These are phyloP conservation scores for Picochlorum costavermella DNA, from an alignment of 139 green algal genomes.

Conservation along the genomic window DNA sequence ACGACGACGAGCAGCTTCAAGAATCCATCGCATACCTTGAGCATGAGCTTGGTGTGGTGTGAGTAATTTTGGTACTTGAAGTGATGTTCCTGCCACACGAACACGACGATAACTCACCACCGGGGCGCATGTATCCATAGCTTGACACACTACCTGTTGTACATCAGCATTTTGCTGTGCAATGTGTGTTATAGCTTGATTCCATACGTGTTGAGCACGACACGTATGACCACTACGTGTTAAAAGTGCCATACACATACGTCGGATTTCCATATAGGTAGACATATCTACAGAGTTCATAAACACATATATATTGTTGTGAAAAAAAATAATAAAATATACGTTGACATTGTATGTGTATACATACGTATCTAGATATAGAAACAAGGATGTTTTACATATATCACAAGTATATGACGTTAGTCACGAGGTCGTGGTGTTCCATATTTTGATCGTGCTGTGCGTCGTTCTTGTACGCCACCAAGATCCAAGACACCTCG, in stretches of 20 bases:
- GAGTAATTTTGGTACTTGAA: conserved; percentile 32
- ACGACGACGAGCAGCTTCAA: conserved; percentile 32
- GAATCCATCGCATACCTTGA: conserved; percentile 39
- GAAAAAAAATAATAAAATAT: background rate
- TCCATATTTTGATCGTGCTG: conserved; percentile 61
- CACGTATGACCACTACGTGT: background rate
- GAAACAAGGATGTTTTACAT: too few species aligned
- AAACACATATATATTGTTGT: conserved; percentile 1
- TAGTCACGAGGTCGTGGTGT: conserved; percentile 36
- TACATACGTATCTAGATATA: too few species aligned
- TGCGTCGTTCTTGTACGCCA: conserved; percentile 46
- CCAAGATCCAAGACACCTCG: conserved; percentile 59
- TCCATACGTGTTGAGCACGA: background rate
- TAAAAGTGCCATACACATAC: background rate
- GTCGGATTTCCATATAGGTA: conserved; percentile 1
- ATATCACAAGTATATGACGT: conserved; percentile 7
- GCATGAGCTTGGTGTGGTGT: conserved; percentile 28
- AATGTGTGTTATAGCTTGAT: background rate
- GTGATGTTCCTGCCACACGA: conserved; percentile 30
- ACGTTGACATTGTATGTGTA: too few species aligned
- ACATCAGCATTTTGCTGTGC: background rate
- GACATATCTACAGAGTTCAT: conserved; percentile 16
- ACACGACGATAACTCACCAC: conserved; percentile 34
- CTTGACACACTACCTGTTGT: background rate
- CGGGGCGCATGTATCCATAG: conserved; percentile 26